Conservation (phyloP, 352 stramenopile genomes). For the Plasmopara halstedii region DNA sequence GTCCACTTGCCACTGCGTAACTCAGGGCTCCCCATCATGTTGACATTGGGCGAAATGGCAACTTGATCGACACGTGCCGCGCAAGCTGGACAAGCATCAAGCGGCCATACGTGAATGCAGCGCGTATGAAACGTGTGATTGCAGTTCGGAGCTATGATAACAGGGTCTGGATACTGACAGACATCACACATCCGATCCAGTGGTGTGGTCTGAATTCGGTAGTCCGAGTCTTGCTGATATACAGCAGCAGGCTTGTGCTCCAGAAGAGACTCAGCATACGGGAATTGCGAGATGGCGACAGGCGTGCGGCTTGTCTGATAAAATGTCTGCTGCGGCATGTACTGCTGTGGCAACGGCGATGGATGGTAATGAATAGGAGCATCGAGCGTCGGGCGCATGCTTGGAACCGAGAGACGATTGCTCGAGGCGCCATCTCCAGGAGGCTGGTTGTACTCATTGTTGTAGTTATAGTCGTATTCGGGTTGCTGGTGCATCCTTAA, state of each 20-base stretch:
- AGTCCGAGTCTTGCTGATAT: slow-evolving; percentile 17
- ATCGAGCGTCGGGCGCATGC: slow-evolving; percentile 21
- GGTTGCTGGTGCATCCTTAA: slow-evolving; percentile 24
- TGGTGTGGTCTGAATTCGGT: slow-evolving; percentile 11
- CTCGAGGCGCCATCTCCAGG: not conserved
- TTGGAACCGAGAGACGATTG: slow-evolving; percentile 9
- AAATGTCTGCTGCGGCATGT: slow-evolving; percentile 22
- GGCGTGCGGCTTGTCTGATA: slow-evolving; percentile 24
- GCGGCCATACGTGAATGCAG: slow-evolving; percentile 72
- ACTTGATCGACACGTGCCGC: slow-evolving; percentile 44
- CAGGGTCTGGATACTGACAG: slow-evolving; percentile 72
- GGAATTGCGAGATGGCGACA: slow-evolving; percentile 26
- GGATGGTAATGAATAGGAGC: slow-evolving; percentile 18
- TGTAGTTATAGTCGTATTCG: slow-evolving; percentile 21
- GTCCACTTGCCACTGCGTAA: slow-evolving; percentile 81
- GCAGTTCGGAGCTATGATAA: slow-evolving; percentile 62
- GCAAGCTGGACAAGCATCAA: slow-evolving; percentile 59
- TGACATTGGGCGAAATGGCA: slow-evolving; percentile 47
- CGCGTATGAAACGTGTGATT: slow-evolving; percentile 82
- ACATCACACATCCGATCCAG: slow-evolving; percentile 52
- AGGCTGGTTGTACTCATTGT: slow-evolving; percentile 18
- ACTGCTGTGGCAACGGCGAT: slow-evolving; percentile 13
- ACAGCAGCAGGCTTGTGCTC: slow-evolving; percentile 26
- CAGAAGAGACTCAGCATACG: slow-evolving; percentile 22
- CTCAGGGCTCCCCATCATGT: slow-evolving; percentile 68